phyloP scores from a whole-genome alignment of 495 filamentous ascomycete species.

The Choiromyces venosus region DNA sequence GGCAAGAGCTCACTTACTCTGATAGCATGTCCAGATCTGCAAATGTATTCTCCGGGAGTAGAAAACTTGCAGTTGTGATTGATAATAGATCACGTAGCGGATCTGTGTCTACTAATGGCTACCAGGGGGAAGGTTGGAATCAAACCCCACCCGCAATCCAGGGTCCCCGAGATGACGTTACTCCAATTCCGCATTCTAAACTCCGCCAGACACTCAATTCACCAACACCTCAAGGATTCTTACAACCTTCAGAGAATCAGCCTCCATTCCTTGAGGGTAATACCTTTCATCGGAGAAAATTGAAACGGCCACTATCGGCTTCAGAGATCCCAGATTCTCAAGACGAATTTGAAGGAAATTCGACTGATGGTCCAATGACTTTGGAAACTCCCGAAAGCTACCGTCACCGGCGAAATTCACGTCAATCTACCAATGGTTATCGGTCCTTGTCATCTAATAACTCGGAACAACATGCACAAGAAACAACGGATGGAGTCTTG shows the following conservation, averaged over 20 bases:
- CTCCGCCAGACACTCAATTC: not conserved
- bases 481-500: not conserved
- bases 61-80: slow-evolving; percentile 34
- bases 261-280: not conserved
- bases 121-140: slow-evolving; percentile 3
- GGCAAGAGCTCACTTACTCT: not conserved
- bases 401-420: not conserved
- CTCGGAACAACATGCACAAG: not conserved
- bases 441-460: not conserved
- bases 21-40: slow-evolving; percentile 15
- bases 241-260: not conserved
- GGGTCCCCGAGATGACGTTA: slow-evolving; percentile 12
- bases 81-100: slow-evolving; percentile 27
- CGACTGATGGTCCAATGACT: slow-evolving; percentile 28
- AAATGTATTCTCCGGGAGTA: slow-evolving; percentile 26
- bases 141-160: slow-evolving; percentile 15
- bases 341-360: slow-evolving; percentile 25
- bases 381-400: slow-evolving; percentile 27
- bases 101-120: slow-evolving; percentile 24
- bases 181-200: not conserved
- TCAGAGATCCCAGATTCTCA: slow-evolving; percentile 24
- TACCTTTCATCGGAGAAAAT: not conserved
- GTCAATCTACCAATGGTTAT: not conserved
- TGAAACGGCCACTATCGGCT: not conserved
- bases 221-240: not conserved